Evolutionary conservation across 805 yeast species (phyloP).

Genomic region (Cyberlindnera suaveolens): DNA sequence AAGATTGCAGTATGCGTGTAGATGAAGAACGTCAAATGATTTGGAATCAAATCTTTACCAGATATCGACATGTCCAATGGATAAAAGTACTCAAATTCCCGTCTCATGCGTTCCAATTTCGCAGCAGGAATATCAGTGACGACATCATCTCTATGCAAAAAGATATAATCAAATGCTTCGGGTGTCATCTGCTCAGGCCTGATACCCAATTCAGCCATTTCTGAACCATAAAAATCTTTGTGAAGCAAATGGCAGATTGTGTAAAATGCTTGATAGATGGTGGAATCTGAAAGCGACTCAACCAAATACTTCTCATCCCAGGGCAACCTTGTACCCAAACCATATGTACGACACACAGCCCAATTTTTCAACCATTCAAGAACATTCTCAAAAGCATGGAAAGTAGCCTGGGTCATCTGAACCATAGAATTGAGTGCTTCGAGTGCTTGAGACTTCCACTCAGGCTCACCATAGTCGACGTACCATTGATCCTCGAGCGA

Average conservation of each 20-base stretch:
- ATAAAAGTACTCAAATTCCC: slow-evolving; percentile 94
- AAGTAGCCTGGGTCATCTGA: slow-evolving; percentile 75
- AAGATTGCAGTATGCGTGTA: slow-evolving; percentile 88
- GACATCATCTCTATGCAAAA: slow-evolving; percentile 58
- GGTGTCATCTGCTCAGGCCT: slow-evolving; percentile 83
- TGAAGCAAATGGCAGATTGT: slow-evolving; percentile 86
- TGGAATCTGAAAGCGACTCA: slow-evolving; percentile 93
- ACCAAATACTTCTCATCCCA: slow-evolving; percentile 95
- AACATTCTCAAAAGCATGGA: slow-evolving; percentile 89
- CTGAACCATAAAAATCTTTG: slow-evolving; percentile 76
- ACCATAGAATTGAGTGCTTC: slow-evolving; percentile 75
- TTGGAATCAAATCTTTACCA: slow-evolving; percentile 95
- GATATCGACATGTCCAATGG: slow-evolving; percentile 89
- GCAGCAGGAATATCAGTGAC: slow-evolving; percentile 56
- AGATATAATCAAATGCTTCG: slow-evolving; percentile 88
- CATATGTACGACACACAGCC: slow-evolving; percentile 97
- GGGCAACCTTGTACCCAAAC: slow-evolving; percentile 90
- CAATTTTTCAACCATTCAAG: slow-evolving; percentile 95
- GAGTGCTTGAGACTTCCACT: slow-evolving; percentile 76
- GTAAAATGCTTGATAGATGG: slow-evolving; percentile 91
- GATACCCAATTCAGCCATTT: slow-evolving; percentile 65
- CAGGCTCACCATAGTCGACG: slow-evolving; percentile 68
- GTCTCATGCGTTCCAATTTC: slow-evolving; percentile 66
- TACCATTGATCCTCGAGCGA: slow-evolving; percentile 98
- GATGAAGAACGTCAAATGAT: slow-evolving; percentile 91